Percentiles rank a stretch among this genome's conserved stretches.
These are phyloP conservation scores for Didymella pomorum DNA, from an alignment of 2,329 filamentous ascomycete genomes.

Conservation along the genomic window DNA sequence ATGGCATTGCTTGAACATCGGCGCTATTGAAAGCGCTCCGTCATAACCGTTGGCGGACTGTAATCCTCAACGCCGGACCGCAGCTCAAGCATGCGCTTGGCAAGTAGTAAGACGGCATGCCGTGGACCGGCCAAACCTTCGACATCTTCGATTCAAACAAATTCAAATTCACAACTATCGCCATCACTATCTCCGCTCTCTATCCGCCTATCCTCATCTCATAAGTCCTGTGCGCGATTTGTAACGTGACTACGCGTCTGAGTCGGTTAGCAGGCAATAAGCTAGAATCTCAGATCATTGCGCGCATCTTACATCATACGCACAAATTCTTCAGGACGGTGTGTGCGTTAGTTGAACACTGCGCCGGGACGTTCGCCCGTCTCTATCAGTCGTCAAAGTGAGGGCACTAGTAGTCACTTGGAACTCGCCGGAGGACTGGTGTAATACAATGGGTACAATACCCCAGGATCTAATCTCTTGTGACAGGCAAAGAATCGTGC, in stretches of 20 bases:
- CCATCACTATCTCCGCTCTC: background rate
- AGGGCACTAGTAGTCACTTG: background rate
- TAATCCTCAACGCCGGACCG: constrained; percentile 3
- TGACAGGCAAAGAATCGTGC: constrained; percentile 1
- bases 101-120: background rate
- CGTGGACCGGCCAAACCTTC: background rate
- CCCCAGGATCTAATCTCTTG: background rate
- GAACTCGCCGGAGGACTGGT: background rate
- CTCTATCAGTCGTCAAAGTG: background rate
- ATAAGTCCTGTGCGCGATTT: background rate
- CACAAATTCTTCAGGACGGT: constrained; percentile 1
- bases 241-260: constrained; percentile 10
- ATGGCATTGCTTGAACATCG: background rate
- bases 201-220: background rate
- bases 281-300: constrained; percentile 10
- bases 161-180: background rate
- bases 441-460: background rate
- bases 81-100: background rate
- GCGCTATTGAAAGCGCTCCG: constrained; percentile 9
- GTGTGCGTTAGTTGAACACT: background rate
- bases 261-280: background rate
- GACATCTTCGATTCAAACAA: background rate
- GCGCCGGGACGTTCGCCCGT: background rate
- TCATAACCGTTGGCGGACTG: constrained; percentile 12
- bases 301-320: constrained; percentile 19